Conservation (phyloP, 805 yeast genomes). For the Cyberlindnera nakhonratchasimensis region DNA sequence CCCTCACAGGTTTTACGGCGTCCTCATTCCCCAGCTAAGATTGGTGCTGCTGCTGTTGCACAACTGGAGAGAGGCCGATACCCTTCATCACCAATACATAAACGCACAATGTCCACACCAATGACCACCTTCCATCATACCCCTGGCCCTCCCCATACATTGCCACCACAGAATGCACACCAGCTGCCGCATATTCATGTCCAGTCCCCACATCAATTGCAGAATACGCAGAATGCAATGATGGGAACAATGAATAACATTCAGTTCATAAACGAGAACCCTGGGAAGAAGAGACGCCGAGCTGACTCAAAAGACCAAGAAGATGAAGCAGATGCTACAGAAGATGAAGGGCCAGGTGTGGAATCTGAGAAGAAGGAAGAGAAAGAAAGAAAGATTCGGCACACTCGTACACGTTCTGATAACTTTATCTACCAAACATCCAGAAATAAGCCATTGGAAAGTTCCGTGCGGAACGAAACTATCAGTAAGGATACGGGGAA, state of each 20-base stretch:
- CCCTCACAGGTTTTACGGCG: too few relatives aligned
- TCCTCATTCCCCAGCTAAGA: slow-evolving; percentile 63
- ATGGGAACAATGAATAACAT: slow-evolving; percentile 28
- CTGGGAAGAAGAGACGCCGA: slow-evolving; percentile 27
- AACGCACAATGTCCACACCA: slow-evolving; percentile 41
- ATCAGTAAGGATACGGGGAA: not conserved
- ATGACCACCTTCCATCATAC: slow-evolving; percentile 5
- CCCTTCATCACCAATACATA: slow-evolving; percentile 31
- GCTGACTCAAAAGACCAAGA: slow-evolving; percentile 26
- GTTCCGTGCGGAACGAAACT: not conserved
- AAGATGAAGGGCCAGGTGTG: slow-evolving; percentile 8
- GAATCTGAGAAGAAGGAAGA: slow-evolving; percentile 7
- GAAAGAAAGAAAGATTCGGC: slow-evolving; percentile 15
- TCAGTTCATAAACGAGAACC: slow-evolving; percentile 30
- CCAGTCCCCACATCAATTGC: slow-evolving; percentile 6
- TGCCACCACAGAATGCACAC: not conserved
- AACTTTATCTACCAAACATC: slow-evolving; percentile 7
- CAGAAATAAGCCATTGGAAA: not conserved
- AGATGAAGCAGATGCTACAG: slow-evolving; percentile 19
- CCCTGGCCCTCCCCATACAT: not conserved
- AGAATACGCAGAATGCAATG: slow-evolving; percentile 21
- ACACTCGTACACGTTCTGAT: slow-evolving; percentile 24
- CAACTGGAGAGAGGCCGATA: slow-evolving; percentile 31
- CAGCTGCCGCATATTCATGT: slow-evolving; percentile 1
- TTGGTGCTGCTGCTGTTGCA: slow-evolving; percentile 73